Evolutionary conservation across 805 yeast genomes (phyloP).

Genomic region (Ogataea paraovalis): DNA sequence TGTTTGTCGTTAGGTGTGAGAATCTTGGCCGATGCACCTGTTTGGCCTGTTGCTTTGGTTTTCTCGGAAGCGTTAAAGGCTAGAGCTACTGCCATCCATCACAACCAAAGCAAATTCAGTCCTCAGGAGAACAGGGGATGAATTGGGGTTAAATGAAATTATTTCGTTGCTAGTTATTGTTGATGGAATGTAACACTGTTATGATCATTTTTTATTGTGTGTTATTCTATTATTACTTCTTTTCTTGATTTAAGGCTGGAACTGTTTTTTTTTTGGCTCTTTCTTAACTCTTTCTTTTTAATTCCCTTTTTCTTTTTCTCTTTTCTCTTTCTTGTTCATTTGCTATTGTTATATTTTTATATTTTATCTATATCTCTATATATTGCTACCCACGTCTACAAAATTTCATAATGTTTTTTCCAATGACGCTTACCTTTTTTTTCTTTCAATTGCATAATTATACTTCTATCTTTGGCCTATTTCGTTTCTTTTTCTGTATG

Average conservation of each 20-base stretch:
- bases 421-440: no score
- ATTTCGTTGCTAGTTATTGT: no score
- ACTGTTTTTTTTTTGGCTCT: no score
- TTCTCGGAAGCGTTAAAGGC: conserved; percentile 77
- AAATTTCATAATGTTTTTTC: neutral
- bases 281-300: neutral
- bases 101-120: conserved; percentile 18
- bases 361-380: neutral
- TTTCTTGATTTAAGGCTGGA: no score
- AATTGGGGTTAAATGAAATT: neutral
- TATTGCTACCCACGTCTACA: neutral
- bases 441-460: neutral
- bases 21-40: conserved; percentile 78
- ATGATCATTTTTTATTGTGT: no score
- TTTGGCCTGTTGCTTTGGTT: conserved; percentile 77
- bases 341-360: no score
- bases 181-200: no score
- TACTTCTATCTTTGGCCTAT: neutral
- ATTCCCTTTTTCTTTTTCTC: no score
- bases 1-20: conserved; percentile 68
- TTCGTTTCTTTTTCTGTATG: neutral
- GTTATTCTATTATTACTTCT: no score
- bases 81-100: conserved; percentile 44
- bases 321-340: no score
- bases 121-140: conserved; percentile 5